Base-by-base conservation (phyloP, 352 stramenopile species). In the Phytophthora lateralis region DNA sequence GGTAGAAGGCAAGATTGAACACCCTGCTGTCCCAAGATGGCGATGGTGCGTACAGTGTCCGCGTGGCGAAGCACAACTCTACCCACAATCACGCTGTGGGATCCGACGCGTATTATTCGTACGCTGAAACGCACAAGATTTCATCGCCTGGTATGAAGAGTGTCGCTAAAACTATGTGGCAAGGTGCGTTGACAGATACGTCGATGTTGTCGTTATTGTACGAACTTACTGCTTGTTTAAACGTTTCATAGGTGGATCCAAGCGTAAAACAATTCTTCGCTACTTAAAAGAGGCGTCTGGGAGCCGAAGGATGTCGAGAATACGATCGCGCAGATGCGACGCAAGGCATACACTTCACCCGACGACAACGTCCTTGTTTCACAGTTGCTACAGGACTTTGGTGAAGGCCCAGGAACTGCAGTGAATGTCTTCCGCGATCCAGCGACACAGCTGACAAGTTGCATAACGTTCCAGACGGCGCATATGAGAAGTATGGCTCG, bases 291-390 rank as follows among this genome's bases (percentile, higher is more conserved):
- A 60, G 0, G 41, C 54, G 2, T 60, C 43, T 2, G 58, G 42
- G 0, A 55, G 1, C 14, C 32, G 3, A 59, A 66, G 24, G 58
- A 66, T 17, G 58, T 55, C 1, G 34, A 60, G 9, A 66, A 66
- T 20, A 9, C 55, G 2, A 60, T 66, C n/a, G 41, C 58, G 0
- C 26, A 60, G 10, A 60, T 45, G 58, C 32, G 49, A 0, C 24
- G 15, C 0, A 41, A 59, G 8, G 35, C 41, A 0, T 65, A 60
- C 42, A 65, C 48, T 0, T 54, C 41, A 2, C 5, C n/a, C 2
- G 41, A 65, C 8, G 48, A 59, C 34, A 59, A 60, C 39, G 41
- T 54, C 1, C 39, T 47, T 2, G 39, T 59, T 0, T 17, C 18
- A 4, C 14, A 64, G 11, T 2, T 64, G 1, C 21, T 48, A 8